Conservation (phyloP, 2,329 filamentous ascomycete species). For the Stachybotrys echinatus region DNA sequence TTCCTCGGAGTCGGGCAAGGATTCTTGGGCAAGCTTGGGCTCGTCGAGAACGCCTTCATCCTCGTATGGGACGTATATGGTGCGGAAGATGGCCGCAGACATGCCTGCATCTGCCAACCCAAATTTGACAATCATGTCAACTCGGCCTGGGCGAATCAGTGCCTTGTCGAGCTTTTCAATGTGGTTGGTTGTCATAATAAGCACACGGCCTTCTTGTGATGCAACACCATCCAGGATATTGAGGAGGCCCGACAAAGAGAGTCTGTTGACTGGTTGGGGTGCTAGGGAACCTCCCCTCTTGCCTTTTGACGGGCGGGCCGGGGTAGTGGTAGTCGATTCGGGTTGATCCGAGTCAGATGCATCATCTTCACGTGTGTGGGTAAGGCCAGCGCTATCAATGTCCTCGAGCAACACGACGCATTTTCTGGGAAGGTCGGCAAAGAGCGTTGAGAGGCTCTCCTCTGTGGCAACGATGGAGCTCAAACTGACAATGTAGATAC, state of each 20-base stretch:
- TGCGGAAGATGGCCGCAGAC: slow-evolving; percentile 49
- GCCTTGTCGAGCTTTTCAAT: slow-evolving; percentile 57
- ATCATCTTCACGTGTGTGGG: slow-evolving; percentile 46
- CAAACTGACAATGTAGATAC: slow-evolving; percentile 67
- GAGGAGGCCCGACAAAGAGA: slow-evolving; percentile 72
- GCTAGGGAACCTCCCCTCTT: not conserved
- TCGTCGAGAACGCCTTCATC: slow-evolving; percentile 15
- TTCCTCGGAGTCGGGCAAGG: slow-evolving; percentile 15
- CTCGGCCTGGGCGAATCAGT: slow-evolving; percentile 55
- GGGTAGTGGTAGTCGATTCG: slow-evolving; percentile 8
- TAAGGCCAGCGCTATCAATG: slow-evolving; percentile 68
- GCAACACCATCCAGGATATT: slow-evolving; percentile 76
- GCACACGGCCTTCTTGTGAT: slow-evolving; percentile 56
- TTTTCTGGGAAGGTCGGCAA: slow-evolving; percentile 60
- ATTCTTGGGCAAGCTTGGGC: slow-evolving; percentile 8
- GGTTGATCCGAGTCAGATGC: slow-evolving; percentile 20
- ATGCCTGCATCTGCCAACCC: slow-evolving; percentile 48
- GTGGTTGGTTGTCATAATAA: slow-evolving; percentile 64
- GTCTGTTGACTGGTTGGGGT: slow-evolving; percentile 19
- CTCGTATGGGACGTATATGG: slow-evolving; percentile 51
- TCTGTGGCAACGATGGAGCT: slow-evolving; percentile 59
- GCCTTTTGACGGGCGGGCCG: not conserved
- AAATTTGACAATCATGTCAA: slow-evolving; percentile 57
- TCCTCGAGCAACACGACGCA: slow-evolving; percentile 74
- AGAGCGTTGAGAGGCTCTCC: slow-evolving; percentile 59